These are phyloP conservation scores for Ophiostoma pallidulum DNA, from an alignment of 2,329 filamentous ascomycete genomes.

Conservation along the genomic window DNA sequence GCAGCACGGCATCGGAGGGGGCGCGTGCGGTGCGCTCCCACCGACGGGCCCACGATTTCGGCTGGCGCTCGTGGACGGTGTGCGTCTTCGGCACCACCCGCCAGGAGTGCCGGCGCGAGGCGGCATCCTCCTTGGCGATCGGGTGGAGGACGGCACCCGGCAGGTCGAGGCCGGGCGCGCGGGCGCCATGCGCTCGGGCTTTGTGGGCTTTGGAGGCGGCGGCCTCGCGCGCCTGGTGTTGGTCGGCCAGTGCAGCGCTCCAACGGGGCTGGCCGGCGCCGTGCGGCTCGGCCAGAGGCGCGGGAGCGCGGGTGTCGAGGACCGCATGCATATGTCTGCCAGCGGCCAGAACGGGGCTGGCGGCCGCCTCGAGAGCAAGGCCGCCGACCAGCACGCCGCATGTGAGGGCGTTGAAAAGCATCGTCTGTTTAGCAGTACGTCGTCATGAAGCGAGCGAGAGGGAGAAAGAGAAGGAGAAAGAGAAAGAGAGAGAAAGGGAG, in stretches of 20 bases:
- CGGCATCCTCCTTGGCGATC: background rate
- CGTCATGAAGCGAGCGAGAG: background rate
- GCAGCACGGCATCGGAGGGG: conserved; percentile 16
- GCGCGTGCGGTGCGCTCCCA: conserved; percentile 23
- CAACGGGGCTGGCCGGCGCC: background rate
- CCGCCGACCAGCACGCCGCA: conserved; percentile 9
- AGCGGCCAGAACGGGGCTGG: conserved; percentile 8
- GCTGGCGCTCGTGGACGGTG: conserved; percentile 25
- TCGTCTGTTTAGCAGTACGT: background rate
- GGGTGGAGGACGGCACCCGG: conserved; percentile 2
- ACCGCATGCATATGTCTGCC: background rate
- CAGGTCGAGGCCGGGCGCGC: background rate
- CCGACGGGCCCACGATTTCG: conserved; percentile 16
- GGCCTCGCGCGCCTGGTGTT: background rate
- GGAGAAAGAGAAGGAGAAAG: background rate
- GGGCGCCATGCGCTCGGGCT: background rate
- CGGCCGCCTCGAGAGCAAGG: conserved; percentile 12
- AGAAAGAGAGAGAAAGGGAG: background rate
- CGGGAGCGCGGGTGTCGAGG: background rate
- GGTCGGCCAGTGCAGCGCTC: background rate
- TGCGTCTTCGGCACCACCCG: conserved; percentile 19
- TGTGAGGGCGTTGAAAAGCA: conserved; percentile 13
- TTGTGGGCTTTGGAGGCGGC: background rate
- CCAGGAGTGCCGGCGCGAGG: background rate
- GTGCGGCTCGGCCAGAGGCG: too few species aligned